Conservation (phyloP, 2,329 filamentous ascomycete species). For the Xylaria sp. region DNA sequence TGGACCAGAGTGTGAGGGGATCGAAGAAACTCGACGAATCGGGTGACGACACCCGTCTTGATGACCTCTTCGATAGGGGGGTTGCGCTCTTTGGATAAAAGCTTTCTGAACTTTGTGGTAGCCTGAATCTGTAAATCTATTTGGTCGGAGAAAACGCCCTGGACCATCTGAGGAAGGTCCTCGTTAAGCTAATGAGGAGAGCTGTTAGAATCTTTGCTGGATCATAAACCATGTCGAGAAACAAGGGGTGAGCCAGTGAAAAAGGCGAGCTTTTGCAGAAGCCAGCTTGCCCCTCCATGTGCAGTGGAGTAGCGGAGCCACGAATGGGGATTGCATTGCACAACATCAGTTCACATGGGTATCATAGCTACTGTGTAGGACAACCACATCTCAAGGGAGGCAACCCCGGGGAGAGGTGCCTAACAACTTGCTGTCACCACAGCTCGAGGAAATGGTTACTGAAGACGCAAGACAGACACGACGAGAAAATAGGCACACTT, state of each 20-base stretch:
- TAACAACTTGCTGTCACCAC: neutral
- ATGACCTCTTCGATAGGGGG: slow-evolving; percentile 99
- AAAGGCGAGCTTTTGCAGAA: neutral
- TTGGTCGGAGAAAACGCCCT: slow-evolving; percentile 97
- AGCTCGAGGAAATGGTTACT: neutral
- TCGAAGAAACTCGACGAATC: slow-evolving; percentile 97
- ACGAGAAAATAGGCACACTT: slow-evolving; percentile 51
- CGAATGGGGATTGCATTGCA: neutral
- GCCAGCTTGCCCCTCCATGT: neutral
- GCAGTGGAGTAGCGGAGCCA: neutral
- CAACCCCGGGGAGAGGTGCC: neutral
- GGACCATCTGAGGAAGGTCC: slow-evolving; percentile 97
- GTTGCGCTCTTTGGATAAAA: slow-evolving; percentile 98
- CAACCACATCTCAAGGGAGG: neutral
- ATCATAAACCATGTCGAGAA: neutral
- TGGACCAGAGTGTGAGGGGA: slow-evolving; percentile 98
- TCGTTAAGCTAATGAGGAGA: slow-evolving; percentile 79
- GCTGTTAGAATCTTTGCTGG: slow-evolving; percentile 43
- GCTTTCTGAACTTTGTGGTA: slow-evolving; percentile 98
- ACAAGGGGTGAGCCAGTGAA: neutral
- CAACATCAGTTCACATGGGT: neutral
- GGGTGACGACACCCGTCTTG: slow-evolving; percentile 96
- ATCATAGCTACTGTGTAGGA: neutral
- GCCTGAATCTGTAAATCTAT: slow-evolving; percentile 97
- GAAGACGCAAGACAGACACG: slow-evolving; percentile 16